Percentiles rank a stretch among this genome's conserved stretches.
Evolutionary conservation across 2,329 filamentous ascomycete species (phyloP).

Genomic region (Neonectria ditissima): DNA sequence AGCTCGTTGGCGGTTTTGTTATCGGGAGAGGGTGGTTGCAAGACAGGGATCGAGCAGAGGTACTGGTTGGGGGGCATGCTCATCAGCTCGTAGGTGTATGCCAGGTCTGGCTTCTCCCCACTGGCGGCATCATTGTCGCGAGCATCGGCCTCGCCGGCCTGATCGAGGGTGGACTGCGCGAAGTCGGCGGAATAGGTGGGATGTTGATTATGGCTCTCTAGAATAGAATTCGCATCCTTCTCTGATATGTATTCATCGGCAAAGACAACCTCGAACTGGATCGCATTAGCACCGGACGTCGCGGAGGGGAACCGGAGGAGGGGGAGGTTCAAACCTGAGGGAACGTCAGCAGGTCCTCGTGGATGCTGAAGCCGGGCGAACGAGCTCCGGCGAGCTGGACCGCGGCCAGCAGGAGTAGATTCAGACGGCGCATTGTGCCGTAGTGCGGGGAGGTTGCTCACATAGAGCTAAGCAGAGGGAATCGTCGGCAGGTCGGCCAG

Average conservation of each 20-base stretch:
- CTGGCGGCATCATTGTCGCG: constrained; percentile 46
- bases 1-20: constrained; percentile 76
- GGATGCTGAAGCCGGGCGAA: constrained; percentile 79
- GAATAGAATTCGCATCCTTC: constrained; percentile 72
- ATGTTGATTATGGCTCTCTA: constrained; percentile 57
- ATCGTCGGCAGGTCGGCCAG: constrained; percentile 23
- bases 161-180: constrained; percentile 54
- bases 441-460: constrained; percentile 37
- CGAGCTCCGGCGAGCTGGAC: constrained; percentile 61
- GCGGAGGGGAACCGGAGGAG: constrained; percentile 9
- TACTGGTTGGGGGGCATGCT: constrained; percentile 77
- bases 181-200: constrained; percentile 56
- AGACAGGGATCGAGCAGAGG: constrained; percentile 84
- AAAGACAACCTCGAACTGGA: constrained; percentile 83
- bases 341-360: constrained; percentile 88
- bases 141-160: constrained; percentile 44
- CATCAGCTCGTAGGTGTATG: constrained; percentile 78
- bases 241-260: constrained; percentile 79
- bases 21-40: constrained; percentile 67
- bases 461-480: constrained; percentile 43
- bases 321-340: constrained; percentile 76
- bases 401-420: constrained; percentile 57
- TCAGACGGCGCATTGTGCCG: constrained; percentile 64
- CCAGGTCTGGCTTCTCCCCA: constrained; percentile 22
- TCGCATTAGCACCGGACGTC: constrained; percentile 30